phyloP scores from a whole-genome alignment of 305 asterid genomes.

The Fraxinus dipetala region DNA sequence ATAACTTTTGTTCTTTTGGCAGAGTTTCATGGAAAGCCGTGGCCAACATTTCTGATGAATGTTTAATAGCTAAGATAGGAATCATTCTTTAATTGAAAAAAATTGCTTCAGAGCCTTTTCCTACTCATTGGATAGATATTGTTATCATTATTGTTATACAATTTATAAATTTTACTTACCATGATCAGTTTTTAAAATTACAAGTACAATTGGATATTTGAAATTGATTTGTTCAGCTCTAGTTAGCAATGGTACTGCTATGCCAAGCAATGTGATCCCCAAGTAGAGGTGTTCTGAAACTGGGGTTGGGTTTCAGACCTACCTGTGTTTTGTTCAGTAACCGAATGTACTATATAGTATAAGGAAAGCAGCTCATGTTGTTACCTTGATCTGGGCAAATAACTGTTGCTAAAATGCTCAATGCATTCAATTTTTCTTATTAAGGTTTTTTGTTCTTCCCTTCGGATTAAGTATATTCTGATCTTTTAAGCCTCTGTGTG shows the following conservation, averaged over 20 bases:
- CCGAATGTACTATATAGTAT: neutral
- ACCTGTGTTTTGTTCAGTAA: neutral
- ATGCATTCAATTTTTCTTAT: neutral
- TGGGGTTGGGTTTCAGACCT: neutral
- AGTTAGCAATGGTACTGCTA: neutral
- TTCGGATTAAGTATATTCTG: neutral
- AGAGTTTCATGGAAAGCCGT: neutral
- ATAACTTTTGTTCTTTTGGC: neutral
- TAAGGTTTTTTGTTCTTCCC: constrained; percentile 9
- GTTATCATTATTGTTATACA: neutral
- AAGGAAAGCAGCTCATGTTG: neutral
- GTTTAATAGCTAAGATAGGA: neutral
- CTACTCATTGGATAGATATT: neutral
- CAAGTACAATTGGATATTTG: neutral
- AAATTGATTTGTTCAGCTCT: neutral
- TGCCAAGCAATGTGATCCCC: constrained; percentile 1
- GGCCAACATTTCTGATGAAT: neutral
- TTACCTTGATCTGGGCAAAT: constrained; percentile 2
- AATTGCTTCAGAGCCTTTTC: neutral
- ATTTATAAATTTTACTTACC: neutral
- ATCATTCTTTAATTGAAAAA: neutral
- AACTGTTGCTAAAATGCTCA: constrained; percentile 4
- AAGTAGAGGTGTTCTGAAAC: constrained; percentile 1
- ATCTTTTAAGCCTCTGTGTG: constrained; percentile 7
- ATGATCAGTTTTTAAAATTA: neutral